These are phyloP conservation scores for Raphanus sativus DNA, from an alignment of 345 rosid genomes.

Conservation along the genomic window DNA sequence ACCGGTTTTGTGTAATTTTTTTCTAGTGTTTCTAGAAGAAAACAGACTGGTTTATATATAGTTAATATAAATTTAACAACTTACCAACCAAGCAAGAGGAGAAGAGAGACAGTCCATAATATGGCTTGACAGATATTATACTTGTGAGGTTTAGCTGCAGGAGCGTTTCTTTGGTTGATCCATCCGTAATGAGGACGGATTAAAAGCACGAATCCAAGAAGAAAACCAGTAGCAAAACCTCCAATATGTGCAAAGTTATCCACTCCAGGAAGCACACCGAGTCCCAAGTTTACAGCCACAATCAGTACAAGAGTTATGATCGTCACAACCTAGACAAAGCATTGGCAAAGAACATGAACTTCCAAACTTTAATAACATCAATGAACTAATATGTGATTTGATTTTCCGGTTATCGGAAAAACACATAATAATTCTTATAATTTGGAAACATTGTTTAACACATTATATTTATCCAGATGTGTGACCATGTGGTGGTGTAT, in stretches of 20 bases:
- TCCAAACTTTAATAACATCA: neutral
- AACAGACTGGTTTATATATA: neutral
- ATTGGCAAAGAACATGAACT: slow-evolving; percentile 20
- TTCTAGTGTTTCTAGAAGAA: neutral
- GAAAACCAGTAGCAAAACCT: slow-evolving; percentile 83
- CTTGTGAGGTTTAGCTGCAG: slow-evolving; percentile 48
- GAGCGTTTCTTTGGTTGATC: slow-evolving; percentile 55
- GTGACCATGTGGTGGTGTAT: neutral
- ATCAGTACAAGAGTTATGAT: slow-evolving; percentile 65
- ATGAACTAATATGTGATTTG: neutral
- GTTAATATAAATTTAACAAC: slow-evolving; percentile 12
- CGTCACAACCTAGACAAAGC: slow-evolving; percentile 58
- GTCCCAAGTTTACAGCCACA: slow-evolving; percentile 75
- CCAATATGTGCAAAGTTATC: slow-evolving; percentile 98
- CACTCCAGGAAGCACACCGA: slow-evolving; percentile 90
- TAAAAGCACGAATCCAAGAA: slow-evolving; percentile 83
- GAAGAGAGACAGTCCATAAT: slow-evolving; percentile 71
- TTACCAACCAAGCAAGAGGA: slow-evolving; percentile 69
- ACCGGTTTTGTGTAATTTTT: neutral
- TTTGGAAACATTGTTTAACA: too few species aligned
- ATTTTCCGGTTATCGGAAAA: neutral
- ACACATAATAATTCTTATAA: neutral
- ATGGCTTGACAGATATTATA: slow-evolving; percentile 71
- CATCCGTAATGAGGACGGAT: slow-evolving; percentile 91
- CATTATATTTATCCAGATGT: neutral